phyloP scores from a whole-genome alignment of 75 land plant species.

The Cupressus sempervirens region DNA sequence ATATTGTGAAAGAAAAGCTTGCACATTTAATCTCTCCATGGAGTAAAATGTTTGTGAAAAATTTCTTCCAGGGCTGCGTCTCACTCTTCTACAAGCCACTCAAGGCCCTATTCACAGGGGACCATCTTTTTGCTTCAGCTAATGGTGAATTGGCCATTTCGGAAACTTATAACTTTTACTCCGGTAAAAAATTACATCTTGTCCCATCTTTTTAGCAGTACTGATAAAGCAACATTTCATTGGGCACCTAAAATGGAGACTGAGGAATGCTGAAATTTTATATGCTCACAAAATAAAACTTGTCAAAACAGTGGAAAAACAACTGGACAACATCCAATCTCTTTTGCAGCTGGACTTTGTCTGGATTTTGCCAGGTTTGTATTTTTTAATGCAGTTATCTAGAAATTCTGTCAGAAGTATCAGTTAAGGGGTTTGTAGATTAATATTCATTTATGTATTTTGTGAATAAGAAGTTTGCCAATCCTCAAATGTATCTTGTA shows the following conservation, averaged over 20 bases:
- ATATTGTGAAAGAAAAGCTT: background rate
- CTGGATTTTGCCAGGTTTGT: conserved; percentile 65
- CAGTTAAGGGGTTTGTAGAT: background rate
- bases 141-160: conserved; percentile 20
- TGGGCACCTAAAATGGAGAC: background rate
- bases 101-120: conserved; percentile 67
- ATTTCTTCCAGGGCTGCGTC: conserved; percentile 53
- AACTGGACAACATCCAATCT: conserved; percentile 34
- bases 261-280: background rate
- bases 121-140: conserved; percentile 40
- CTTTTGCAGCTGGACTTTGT: conserved; percentile 46
- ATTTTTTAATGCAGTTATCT: conserved; percentile 5
- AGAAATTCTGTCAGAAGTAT: background rate
- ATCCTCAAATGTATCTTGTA: background rate
- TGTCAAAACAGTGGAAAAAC: conserved; percentile 39
- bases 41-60: background rate
- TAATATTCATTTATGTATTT: background rate
- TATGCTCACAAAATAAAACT: background rate
- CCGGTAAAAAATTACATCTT: conserved; percentile 26
- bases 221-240: background rate
- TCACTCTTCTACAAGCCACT: conserved; percentile 61
- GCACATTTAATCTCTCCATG: background rate
- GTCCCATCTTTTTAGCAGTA: background rate
- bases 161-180: conserved; percentile 34
- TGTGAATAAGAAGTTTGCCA: background rate